Evolutionary conservation across 306 rosid species (phyloP).

Genomic region (Canavalia ensiformis): DNA sequence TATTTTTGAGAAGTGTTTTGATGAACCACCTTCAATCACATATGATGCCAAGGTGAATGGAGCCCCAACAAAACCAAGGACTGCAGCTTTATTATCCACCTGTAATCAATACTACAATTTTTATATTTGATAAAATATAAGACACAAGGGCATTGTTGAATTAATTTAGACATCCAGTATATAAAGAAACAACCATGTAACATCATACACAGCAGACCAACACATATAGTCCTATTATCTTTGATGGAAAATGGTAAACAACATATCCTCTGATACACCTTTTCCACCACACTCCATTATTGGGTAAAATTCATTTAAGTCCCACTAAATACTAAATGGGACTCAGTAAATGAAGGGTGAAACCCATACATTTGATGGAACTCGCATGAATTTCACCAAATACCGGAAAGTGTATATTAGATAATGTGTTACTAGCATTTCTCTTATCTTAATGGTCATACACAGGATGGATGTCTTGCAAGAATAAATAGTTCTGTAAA

Average conservation of each 20-base stretch:
- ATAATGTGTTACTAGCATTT: not conserved
- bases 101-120: slow-evolving; percentile 45
- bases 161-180: not conserved
- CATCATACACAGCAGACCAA: no score
- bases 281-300: no score
- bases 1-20: slow-evolving; percentile 92
- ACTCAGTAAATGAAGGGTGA: no score
- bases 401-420: no score
- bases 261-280: no score
- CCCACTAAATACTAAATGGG: no score
- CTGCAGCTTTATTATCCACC: slow-evolving; percentile 93
- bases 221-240: no score
- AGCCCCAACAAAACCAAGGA: slow-evolving; percentile 97
- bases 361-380: no score
- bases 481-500: slow-evolving; percentile 1
- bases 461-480: not conserved
- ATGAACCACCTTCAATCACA: slow-evolving; percentile 98
- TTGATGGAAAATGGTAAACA: no score
- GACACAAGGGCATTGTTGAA: not conserved
- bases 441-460: slow-evolving; percentile 26
- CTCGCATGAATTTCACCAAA: no score
- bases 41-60: slow-evolving; percentile 97
- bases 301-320: no score
- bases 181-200: no score
- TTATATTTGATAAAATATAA: slow-evolving; percentile 31